A percentile compares a stretch with the other conserved stretches of the same genome.
These are phyloP conservation scores for Aureobasidium lini DNA, from an alignment of 2,329 filamentous ascomycete species.

Conservation along the genomic window DNA sequence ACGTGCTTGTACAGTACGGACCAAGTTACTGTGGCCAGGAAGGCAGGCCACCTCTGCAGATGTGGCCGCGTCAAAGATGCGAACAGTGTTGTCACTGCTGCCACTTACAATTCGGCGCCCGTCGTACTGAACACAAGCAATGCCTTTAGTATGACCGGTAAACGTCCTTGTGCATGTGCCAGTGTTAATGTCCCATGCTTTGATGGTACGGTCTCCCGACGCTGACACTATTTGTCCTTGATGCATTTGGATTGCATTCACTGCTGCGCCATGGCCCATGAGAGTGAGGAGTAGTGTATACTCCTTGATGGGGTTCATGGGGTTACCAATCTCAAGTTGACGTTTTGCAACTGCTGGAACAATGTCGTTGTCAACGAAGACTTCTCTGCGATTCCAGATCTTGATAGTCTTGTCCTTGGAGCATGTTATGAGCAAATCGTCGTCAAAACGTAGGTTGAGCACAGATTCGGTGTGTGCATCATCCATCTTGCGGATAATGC, in stretches of 20 bases:
- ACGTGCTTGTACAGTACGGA: conserved; percentile 89
- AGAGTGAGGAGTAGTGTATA: conserved; percentile 73
- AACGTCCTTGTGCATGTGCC: conserved; percentile 71
- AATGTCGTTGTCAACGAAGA: conserved; percentile 42
- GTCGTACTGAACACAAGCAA: conserved; percentile 96
- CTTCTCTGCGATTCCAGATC: conserved; percentile 74
- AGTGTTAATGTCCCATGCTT: conserved; percentile 85
- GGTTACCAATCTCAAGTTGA: conserved; percentile 37
- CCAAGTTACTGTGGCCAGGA: conserved; percentile 71
- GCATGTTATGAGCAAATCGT: conserved; percentile 85
- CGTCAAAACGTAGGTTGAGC: conserved; percentile 86
- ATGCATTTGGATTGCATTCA: conserved; percentile 90
- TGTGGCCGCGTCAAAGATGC: conserved; percentile 83
- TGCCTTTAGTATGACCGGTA: conserved; percentile 84
- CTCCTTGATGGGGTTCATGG: conserved; percentile 53
- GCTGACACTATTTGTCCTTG: conserved; percentile 85
- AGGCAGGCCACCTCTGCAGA: conserved; percentile 86
- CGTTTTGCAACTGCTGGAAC: conserved; percentile 21
- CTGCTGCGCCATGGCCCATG: conserved; percentile 79
- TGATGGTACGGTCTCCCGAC: conserved; percentile 87
- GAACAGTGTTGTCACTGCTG: conserved; percentile 91
- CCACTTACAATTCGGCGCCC: conserved; percentile 88
- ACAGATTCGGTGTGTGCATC: conserved; percentile 84
- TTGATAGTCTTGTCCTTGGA: conserved; percentile 98
- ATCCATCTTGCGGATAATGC: conserved; percentile 67